A percentile compares a stretch with the other conserved stretches of the same genome.
These are phyloP conservation scores for Gossypium mustelinum DNA, from an alignment of 345 rosid genomes.

Conservation along the genomic window DNA sequence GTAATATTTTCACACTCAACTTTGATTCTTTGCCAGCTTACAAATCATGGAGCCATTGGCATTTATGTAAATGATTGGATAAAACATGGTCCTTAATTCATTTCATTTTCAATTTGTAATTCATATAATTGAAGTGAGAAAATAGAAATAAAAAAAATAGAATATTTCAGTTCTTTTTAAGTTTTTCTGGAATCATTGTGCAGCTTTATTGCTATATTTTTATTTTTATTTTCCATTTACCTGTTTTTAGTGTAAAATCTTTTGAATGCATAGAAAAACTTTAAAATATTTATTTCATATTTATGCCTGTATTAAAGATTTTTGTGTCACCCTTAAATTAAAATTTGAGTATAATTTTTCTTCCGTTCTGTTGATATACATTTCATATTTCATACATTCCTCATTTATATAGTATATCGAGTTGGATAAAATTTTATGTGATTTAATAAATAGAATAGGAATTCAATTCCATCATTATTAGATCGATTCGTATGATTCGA, in stretches of 20 bases:
- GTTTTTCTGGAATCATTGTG: not conserved
- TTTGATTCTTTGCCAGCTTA: conserved; percentile 35
- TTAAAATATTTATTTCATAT: too few species aligned
- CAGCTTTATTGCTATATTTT: not conserved
- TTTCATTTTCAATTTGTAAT: conserved; percentile 7
- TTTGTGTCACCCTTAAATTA: too few species aligned
- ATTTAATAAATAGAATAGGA: not conserved
- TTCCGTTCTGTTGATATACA: too few species aligned
- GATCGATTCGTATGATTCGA: too few species aligned
- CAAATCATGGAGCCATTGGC: conserved; percentile 23
- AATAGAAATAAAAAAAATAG: not conserved
- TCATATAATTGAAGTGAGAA: not conserved
- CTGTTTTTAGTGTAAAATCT: too few species aligned
- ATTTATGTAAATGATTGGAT: conserved; percentile 43
- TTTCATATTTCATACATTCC: too few species aligned
- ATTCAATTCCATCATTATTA: not conserved
- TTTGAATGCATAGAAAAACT: too few species aligned
- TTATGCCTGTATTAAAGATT: too few species aligned
- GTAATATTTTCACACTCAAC: conserved; percentile 36
- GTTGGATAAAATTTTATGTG: too few species aligned
- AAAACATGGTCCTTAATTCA: conserved; percentile 24
- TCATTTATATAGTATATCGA: too few species aligned
- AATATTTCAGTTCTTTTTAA: not conserved
- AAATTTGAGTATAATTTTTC: too few species aligned
- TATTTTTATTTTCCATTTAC: too few species aligned